Percentiles rank a stretch among this genome's conserved stretches.
Conservation (phyloP, 768 basidiomycete genomes). For the Calocybe indica region DNA sequence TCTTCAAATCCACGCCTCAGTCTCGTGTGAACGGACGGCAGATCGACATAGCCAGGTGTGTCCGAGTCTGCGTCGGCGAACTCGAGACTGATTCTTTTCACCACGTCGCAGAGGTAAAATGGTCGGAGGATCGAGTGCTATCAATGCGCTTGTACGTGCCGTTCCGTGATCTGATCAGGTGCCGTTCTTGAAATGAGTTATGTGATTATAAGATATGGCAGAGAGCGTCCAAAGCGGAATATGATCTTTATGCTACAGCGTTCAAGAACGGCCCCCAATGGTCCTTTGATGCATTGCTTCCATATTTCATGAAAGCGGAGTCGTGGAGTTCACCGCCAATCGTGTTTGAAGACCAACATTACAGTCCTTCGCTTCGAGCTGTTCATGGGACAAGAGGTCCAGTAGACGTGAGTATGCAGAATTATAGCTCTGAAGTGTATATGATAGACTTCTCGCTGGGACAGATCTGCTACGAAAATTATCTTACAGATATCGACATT, state of each 20-base stretch:
- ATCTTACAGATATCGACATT: slow-evolving; percentile 7
- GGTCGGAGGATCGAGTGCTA: slow-evolving; percentile 11
- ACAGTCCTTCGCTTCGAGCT: no score
- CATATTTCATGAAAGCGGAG: no score
- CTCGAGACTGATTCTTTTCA: neutral
- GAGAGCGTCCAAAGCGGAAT: slow-evolving; percentile 5
- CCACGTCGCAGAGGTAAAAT: slow-evolving; percentile 8
- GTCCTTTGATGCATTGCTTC: no score
- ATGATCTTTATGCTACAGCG: no score
- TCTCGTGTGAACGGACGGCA: slow-evolving; percentile 6
- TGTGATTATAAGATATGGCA: slow-evolving; percentile 4
- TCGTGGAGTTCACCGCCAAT: no score
- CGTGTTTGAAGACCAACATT: no score
- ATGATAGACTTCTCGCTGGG: slow-evolving; percentile 6
- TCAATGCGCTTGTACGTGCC: slow-evolving; percentile 3
- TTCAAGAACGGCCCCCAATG: no score
- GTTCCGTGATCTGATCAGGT: slow-evolving; percentile 10
- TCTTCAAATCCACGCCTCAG: slow-evolving; percentile 3
- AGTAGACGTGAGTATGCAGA: neutral
- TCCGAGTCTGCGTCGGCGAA: neutral
- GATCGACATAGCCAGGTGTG: slow-evolving; percentile 9
- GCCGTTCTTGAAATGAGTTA: slow-evolving; percentile 11
- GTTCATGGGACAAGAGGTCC: no score
- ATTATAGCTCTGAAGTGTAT: slow-evolving; percentile 5
- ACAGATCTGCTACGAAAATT: slow-evolving; percentile 5